Conservation (phyloP, 768 basidiomycete genomes). For the Auriscalpium vulgare region DNA sequence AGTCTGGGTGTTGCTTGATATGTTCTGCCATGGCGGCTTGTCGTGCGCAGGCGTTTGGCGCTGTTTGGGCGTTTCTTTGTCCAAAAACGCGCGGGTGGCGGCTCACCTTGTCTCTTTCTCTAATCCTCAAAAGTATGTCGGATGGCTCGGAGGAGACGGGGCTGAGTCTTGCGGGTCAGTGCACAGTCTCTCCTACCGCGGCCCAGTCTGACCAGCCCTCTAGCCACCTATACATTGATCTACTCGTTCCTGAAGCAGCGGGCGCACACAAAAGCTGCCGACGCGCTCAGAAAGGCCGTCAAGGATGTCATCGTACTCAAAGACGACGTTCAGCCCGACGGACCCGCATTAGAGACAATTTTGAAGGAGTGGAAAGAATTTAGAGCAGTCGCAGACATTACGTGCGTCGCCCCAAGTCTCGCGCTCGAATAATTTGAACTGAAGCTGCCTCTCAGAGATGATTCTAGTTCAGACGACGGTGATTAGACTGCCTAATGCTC, state of each 20-base stretch:
- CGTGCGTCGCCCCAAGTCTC: constrained; percentile 2
- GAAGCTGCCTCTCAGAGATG: constrained; percentile 2
- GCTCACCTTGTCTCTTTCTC: background rate
- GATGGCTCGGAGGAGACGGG: constrained; percentile 20
- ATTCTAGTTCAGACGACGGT: constrained; percentile 21
- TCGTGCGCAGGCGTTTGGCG: constrained; percentile 15
- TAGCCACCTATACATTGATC: constrained; percentile 72
- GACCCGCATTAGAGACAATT: constrained; percentile 56
- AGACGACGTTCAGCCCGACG: constrained; percentile 39
- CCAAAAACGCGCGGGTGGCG: background rate
- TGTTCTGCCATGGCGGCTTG: constrained; percentile 24
- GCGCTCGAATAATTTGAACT: background rate
- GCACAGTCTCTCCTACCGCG: constrained; percentile 3
- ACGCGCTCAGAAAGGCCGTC: constrained; percentile 67
- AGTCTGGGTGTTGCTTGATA: constrained; percentile 72
- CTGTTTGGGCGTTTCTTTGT: constrained; percentile 9
- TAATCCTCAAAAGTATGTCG: background rate
- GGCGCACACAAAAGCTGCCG: constrained; percentile 62
- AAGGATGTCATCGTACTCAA: constrained; percentile 53
- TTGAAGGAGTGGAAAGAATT: constrained; percentile 53
- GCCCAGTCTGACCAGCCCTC: background rate
- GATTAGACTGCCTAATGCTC: constrained; percentile 8
- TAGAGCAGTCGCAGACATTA: constrained; percentile 4
- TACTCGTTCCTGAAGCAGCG: constrained; percentile 63
- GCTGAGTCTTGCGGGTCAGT: constrained; percentile 45